Evolutionary conservation across 1,284 basidiomycete species (phyloP).

Genomic region (Ustilago hordei): DNA sequence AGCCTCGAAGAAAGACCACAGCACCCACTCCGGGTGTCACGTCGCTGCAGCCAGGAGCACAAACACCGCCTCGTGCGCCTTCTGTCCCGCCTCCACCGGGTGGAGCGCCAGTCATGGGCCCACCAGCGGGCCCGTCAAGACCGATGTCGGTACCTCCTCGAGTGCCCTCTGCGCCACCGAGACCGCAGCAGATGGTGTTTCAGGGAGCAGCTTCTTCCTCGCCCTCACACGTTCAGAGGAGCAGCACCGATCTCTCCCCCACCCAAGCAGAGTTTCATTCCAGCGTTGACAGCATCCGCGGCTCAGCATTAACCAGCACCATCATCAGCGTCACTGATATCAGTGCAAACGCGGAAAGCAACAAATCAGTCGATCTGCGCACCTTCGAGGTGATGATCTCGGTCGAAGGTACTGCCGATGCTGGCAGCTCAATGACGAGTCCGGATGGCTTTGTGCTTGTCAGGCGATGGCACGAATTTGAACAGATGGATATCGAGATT

Average conservation of each 20-base stretch:
- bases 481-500: slow-evolving; percentile 59
- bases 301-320: slow-evolving; percentile 3
- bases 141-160: slow-evolving; percentile 52
- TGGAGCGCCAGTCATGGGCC: slow-evolving; percentile 32
- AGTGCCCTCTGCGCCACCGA: slow-evolving; percentile 36
- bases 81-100: slow-evolving; percentile 29
- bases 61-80: slow-evolving; percentile 41
- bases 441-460: slow-evolving; percentile 64
- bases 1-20: slow-evolving; percentile 41
- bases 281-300: slow-evolving; percentile 10
- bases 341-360: slow-evolving; percentile 54
- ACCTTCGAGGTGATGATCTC: slow-evolving; percentile 64
- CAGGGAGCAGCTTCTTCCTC: slow-evolving; percentile 8
- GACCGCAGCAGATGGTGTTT: slow-evolving; percentile 27
- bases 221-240: slow-evolving; percentile 5
- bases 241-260: slow-evolving; percentile 9
- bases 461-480: slow-evolving; percentile 63
- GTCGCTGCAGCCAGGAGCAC: slow-evolving; percentile 24
- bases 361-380: slow-evolving; percentile 49
- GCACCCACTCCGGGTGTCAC: slow-evolving; percentile 7
- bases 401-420: slow-evolving; percentile 49
- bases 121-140: slow-evolving; percentile 35
- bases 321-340: slow-evolving; percentile 59
- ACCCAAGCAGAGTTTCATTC: slow-evolving; percentile 1
- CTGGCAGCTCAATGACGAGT: slow-evolving; percentile 14